A percentile compares a stretch with the other conserved stretches of the same genome.
These are phyloP conservation scores for Pythium insidiosum DNA, from an alignment of 352 stramenopile species.

Conservation along the genomic window DNA sequence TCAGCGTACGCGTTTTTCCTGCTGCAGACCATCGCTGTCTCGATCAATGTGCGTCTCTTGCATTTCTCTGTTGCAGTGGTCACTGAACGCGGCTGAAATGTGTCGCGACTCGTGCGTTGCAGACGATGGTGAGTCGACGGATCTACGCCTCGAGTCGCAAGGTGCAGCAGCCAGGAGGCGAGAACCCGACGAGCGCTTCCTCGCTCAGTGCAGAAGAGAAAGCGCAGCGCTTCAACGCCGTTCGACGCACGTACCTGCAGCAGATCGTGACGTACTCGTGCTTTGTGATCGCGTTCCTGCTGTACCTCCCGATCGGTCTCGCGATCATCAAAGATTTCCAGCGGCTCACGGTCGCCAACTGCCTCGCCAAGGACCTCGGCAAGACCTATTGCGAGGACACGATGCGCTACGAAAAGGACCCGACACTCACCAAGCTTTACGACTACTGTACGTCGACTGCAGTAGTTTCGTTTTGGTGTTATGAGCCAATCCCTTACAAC, in stretches of 20 bases:
- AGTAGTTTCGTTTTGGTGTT: too few species aligned
- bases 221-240: neutral
- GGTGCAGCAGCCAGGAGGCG: too few species aligned
- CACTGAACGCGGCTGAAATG: too few species aligned
- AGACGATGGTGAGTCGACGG: too few species aligned
- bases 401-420: constrained; percentile 21
- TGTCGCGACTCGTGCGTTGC: too few species aligned
- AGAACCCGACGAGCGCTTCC: too few species aligned
- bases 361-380: constrained; percentile 22
- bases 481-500: too few species aligned
- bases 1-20: constrained; percentile 53
- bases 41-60: constrained; percentile 26
- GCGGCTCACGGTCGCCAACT: constrained; percentile 10
- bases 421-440: constrained; percentile 41
- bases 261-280: neutral
- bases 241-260: neutral
- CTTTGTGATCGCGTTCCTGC: constrained; percentile 14
- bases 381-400: constrained; percentile 24
- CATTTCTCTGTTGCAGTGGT: neutral
- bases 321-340: constrained; percentile 9
- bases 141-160: too few species aligned
- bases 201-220: neutral
- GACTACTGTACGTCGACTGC: too few species aligned
- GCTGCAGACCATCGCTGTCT: constrained; percentile 35
- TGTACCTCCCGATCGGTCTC: constrained; percentile 20